Evolutionary conservation across 2,329 filamentous ascomycete genomes (phyloP).

Genomic region (Atkinsonella texensis): DNA sequence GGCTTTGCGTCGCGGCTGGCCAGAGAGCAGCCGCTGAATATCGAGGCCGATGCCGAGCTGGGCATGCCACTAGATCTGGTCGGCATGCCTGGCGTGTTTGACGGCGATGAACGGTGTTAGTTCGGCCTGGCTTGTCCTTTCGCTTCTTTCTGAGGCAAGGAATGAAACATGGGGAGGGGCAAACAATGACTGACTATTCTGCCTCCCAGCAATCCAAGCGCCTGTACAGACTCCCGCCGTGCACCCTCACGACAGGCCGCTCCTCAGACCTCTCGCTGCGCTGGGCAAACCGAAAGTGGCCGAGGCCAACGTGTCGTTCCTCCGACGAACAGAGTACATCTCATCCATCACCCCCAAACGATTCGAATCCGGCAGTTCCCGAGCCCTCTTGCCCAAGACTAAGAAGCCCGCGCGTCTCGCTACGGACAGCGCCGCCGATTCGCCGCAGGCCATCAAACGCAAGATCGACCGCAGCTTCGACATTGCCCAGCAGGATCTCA

Average conservation of each 20-base stretch:
- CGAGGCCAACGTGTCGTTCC: slow-evolving; percentile 76
- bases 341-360: slow-evolving; percentile 47
- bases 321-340: slow-evolving; percentile 94
- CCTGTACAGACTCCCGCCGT: slow-evolving; percentile 57
- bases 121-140: background rate
- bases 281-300: slow-evolving; percentile 73
- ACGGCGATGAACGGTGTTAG: slow-evolving; percentile 86
- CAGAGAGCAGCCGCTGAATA: slow-evolving; percentile 85
- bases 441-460: slow-evolving; percentile 53
- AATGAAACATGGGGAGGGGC: background rate
- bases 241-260: slow-evolving; percentile 72
- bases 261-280: slow-evolving; percentile 72
- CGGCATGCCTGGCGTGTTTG: slow-evolving; percentile 87
- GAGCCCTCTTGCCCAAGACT: slow-evolving; percentile 21
- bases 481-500: slow-evolving; percentile 39
- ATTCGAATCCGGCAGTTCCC: slow-evolving; percentile 31
- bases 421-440: slow-evolving; percentile 47
- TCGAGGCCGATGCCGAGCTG: slow-evolving; percentile 93
- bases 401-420: slow-evolving; percentile 31
- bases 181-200: slow-evolving; percentile 3
- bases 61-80: slow-evolving; percentile 96
- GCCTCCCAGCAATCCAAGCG: slow-evolving; percentile 61
- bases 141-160: background rate
- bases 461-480: slow-evolving; percentile 54
- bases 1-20: slow-evolving; percentile 82